Conservation (phyloP, 2,329 filamentous ascomycete genomes). For the Botrytis byssoidea region DNA sequence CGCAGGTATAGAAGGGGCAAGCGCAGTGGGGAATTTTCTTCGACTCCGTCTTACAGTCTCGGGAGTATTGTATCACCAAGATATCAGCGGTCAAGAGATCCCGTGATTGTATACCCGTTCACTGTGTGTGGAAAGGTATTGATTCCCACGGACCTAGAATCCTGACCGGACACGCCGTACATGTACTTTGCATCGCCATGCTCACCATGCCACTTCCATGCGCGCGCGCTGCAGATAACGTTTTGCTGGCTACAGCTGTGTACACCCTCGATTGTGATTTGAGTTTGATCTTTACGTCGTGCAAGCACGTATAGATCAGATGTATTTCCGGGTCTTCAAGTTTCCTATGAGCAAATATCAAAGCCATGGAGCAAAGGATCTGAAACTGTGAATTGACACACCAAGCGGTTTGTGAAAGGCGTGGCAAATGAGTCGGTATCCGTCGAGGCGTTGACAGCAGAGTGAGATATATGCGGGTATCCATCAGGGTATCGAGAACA, state of each 20-base stretch:
- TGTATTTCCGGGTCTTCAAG: not conserved
- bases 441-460: constrained; percentile 10
- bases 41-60: not conserved
- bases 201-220: constrained; percentile 10
- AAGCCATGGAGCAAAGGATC: constrained; percentile 1
- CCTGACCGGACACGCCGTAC: not conserved
- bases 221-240: constrained; percentile 6
- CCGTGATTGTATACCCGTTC: not conserved
- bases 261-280: not conserved
- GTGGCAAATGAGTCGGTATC: constrained; percentile 11
- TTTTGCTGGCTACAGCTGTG: not conserved
- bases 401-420: constrained; percentile 2
- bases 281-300: not conserved
- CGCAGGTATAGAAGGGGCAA: not conserved
- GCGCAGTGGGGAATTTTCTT: not conserved
- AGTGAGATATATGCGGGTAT: not conserved
- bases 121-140: not conserved
- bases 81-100: not conserved
- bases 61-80: not conserved
- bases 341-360: not conserved
- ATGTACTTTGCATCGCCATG: not conserved
- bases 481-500: not conserved
- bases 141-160: not conserved
- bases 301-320: not conserved
- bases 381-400: constrained; percentile 8